Evolutionary conservation across 2,329 filamentous ascomycete genomes (phyloP), one percentile per base, ranked within the genome.

Genomic region (Xylariaceae sp.): DNA sequence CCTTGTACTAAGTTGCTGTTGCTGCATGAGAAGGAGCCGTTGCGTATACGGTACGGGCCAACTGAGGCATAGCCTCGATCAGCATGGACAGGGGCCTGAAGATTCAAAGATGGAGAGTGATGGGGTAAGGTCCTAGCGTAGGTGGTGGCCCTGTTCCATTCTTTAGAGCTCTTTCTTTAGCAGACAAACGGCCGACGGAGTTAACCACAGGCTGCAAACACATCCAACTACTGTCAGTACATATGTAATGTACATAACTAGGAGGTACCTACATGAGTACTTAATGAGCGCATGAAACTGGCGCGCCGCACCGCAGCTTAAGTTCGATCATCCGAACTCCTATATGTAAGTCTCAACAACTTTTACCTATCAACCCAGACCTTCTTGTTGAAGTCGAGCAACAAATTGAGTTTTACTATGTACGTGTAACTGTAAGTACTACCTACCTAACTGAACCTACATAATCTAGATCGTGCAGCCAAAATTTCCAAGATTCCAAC

Each of bases 1-100:
- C 60, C 62, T 51, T 59, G 62, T 63, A 53, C 18, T 44, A 7
- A 12, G 9, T 14, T 37, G 32, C 32, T 7, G 32, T 3, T 37
- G 32, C 14, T 37, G 32, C 32, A 16, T 12, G 3, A 16, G 32
- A 16, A 37, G 7, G 32, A 37, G 32, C 32, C 32, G 32, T 37
- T 37, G 32, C 32, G 12, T 37, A 37, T 3, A 16, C 3, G 5
- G 9, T 16, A 37, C 14, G 32, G 9, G 32, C 32, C 32, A 37
- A 37, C 32, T 37, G 32, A 37, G 14, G 32, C 32, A 37, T 37
- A 37, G 32, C 32, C 32, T 37, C 32, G 32, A 37, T 37, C 32
- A 37, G 14, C 32, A 4, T 37, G 32, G 32, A 37, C 9, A 16
- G 12, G 32, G 32, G 32, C 32, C 32, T 37, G 32, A 10, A 37